Percentiles rank a stretch among this genome's conserved stretches.
phyloP scores from a whole-genome alignment of 108 stramenopile genomes.

The Ochromonas danica region DNA sequence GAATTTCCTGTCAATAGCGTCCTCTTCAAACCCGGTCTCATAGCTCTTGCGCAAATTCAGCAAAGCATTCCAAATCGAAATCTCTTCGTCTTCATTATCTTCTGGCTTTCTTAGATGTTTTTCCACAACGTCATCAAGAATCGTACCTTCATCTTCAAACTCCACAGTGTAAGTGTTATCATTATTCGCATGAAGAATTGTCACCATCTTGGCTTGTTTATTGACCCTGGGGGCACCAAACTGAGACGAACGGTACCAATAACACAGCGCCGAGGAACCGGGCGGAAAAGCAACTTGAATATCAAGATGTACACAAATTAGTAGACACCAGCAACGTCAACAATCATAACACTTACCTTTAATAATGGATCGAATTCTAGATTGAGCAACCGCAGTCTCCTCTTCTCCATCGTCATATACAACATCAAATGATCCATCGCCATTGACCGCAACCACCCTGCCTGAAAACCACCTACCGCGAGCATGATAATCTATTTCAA shows the following conservation, averaged over 20 bases:
- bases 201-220: neutral
- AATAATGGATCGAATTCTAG: slow-evolving; percentile 24
- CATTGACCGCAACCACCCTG: neutral
- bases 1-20: too few species aligned
- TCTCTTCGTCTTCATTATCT: too few species aligned
- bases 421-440: slow-evolving; percentile 22
- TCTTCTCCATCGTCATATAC: slow-evolving; percentile 57
- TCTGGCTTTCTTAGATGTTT: neutral
- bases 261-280: neutral
- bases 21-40: too few species aligned
- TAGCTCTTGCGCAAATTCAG: too few species aligned
- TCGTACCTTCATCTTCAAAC: neutral
- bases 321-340: too few species aligned
- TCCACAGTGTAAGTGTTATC: neutral
- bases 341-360: too few species aligned
- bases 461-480: neutral
- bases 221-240: neutral
- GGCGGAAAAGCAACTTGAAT: too few species aligned
- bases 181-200: neutral
- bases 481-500: neutral
- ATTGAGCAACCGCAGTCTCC: slow-evolving; percentile 37
- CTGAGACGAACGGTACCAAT: neutral
- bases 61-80: too few species aligned
- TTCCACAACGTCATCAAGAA: neutral
- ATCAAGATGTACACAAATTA: too few species aligned